These are phyloP conservation scores for Stentor coeruleus DNA, from an alignment of 73 alveolate genomes.

Conservation along the genomic window DNA sequence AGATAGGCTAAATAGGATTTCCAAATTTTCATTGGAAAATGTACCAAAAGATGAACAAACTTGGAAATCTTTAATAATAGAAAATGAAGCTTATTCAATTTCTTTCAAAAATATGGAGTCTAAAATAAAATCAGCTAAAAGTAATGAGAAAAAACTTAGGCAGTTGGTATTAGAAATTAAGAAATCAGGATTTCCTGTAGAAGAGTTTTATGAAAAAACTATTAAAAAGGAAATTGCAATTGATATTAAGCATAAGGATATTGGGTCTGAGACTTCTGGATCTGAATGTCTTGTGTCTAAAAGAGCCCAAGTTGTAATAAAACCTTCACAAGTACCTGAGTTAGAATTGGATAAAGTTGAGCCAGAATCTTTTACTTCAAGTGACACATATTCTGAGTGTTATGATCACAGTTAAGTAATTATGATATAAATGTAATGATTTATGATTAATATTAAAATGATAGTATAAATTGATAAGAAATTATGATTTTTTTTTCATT, in stretches of 20 bases:
- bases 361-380: not conserved
- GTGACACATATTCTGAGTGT: not conserved
- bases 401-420: no score
- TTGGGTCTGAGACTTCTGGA: not conserved
- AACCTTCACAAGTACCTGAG: not conserved
- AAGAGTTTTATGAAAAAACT: constrained; percentile 20
- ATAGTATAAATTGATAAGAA: no score
- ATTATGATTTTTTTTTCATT: no score
- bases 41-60: not conserved
- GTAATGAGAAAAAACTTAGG: not conserved
- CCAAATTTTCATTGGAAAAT: not conserved
- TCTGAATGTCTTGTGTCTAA: not conserved
- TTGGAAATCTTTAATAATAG: not conserved
- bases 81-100: not conserved
- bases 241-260: not conserved
- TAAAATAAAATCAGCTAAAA: not conserved
- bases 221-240: not conserved
- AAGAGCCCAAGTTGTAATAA: not conserved
- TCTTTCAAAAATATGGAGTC: not conserved
- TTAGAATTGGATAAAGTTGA: not conserved
- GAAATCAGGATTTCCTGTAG: constrained; percentile 12
- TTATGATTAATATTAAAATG: no score
- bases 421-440: no score
- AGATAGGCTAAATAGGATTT: not conserved
- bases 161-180: not conserved